Percentiles rank a stretch among this genome's conserved stretches.
phyloP scores from a whole-genome alignment of 768 basidiomycete genomes.

The Fistulinella prunicolor region DNA sequence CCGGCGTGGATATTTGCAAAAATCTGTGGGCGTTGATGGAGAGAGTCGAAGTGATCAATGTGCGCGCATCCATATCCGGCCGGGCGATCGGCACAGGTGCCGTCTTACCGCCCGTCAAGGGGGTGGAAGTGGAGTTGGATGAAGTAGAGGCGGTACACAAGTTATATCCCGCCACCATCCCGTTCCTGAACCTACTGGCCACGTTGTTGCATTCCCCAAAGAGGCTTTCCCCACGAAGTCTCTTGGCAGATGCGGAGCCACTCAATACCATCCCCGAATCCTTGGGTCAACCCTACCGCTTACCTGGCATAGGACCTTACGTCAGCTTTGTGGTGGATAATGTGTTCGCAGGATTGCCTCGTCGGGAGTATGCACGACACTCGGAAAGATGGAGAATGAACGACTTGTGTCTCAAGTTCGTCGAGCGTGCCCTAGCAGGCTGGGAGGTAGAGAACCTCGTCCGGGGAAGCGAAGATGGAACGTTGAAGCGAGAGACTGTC shows the following conservation, averaged over 20 bases:
- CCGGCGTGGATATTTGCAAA: conserved; percentile 78
- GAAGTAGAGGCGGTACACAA: conserved; percentile 78
- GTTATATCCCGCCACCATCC: conserved; percentile 84
- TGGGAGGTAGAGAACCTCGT: conserved; percentile 79
- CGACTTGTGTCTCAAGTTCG: conserved; percentile 77
- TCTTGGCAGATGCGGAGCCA: conserved; percentile 55
- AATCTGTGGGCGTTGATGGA: conserved; percentile 86
- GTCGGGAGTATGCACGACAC: conserved; percentile 69
- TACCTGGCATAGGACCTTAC: conserved; percentile 80
- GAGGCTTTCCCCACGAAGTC: conserved; percentile 58
- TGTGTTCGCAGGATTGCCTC: conserved; percentile 75
- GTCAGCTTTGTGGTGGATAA: conserved; percentile 86
- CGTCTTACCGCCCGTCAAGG: conserved; percentile 57
- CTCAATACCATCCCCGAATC: conserved; percentile 76
- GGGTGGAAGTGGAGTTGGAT: conserved; percentile 84
- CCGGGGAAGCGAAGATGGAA: conserved; percentile 49
- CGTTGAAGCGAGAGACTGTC: conserved; percentile 51
- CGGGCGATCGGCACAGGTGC: conserved; percentile 25
- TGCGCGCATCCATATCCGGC: conserved; percentile 45
- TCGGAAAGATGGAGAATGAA: conserved; percentile 86
- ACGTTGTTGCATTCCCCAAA: conserved; percentile 84
- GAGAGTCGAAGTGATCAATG: conserved; percentile 77
- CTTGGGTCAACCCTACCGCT: conserved; percentile 76
- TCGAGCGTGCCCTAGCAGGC: conserved; percentile 79
- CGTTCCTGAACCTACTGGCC: conserved; percentile 80